phyloP scores from a whole-genome alignment of 1,139 yeast genomes.

The Kodamaea sp. region DNA sequence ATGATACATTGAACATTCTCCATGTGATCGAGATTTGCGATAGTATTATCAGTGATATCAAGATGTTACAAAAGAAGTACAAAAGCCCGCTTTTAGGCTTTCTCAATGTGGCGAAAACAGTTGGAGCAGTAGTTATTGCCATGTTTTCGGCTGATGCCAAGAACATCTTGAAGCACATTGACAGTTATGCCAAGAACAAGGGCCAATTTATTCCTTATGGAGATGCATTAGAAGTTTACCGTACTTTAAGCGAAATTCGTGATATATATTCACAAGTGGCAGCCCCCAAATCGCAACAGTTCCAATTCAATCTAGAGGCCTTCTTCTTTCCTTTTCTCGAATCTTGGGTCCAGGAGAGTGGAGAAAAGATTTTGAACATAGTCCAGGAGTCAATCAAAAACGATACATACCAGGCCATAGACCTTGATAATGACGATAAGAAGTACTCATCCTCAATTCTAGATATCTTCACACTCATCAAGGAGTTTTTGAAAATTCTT shows the following conservation, averaged over 20 bases:
- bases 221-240: conserved; percentile 65
- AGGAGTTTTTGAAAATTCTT: conserved; percentile 56
- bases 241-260: conserved; percentile 55
- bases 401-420: conserved; percentile 59
- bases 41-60: conserved; percentile 51
- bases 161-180: conserved; percentile 59
- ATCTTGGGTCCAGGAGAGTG: conserved; percentile 57
- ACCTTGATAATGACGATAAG: conserved; percentile 39
- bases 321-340: conserved; percentile 60
- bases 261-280: conserved; percentile 55
- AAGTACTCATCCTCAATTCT: conserved; percentile 56
- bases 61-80: conserved; percentile 58
- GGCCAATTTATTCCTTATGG: conserved; percentile 49
- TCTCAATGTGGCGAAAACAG: conserved; percentile 54
- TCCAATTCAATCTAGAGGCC: conserved; percentile 59
- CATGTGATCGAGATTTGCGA: conserved; percentile 66
- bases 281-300: conserved; percentile 22
- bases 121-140: conserved; percentile 57
- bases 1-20: conserved; percentile 53
- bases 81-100: conserved; percentile 62
- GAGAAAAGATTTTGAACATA: conserved; percentile 48
- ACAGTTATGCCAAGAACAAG: conserved; percentile 39
- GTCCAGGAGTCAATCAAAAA: conserved; percentile 55
- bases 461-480: conserved; percentile 66
- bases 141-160: conserved; percentile 67